Evolutionary conservation across 371 early-diverging fungal genomes (phyloP).

Genomic region (Mortierella sp.): DNA sequence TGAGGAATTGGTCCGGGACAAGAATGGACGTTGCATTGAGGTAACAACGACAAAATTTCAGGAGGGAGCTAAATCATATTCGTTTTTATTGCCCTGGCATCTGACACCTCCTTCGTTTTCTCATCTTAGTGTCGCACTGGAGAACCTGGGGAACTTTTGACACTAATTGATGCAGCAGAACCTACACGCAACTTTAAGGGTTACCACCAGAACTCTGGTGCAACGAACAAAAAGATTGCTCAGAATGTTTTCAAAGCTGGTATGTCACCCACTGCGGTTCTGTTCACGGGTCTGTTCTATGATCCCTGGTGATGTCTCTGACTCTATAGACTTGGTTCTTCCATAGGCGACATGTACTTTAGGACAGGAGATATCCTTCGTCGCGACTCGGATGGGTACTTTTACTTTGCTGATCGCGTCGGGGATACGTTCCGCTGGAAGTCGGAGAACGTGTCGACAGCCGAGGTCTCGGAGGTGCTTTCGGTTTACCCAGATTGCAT

Average conservation of each 20-base stretch:
- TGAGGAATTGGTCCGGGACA: constrained; percentile 55
- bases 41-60: constrained; percentile 29
- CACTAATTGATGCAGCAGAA: constrained; percentile 16
- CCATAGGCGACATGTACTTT: constrained; percentile 65
- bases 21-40: constrained; percentile 61
- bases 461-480: constrained; percentile 71
- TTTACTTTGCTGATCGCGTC: constrained; percentile 77
- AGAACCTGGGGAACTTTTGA: constrained; percentile 41
- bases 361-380: constrained; percentile 76
- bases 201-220: constrained; percentile 27
- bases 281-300: no score
- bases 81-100: neutral
- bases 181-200: constrained; percentile 32
- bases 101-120: neutral
- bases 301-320: no score
- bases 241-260: constrained; percentile 39
- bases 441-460: constrained; percentile 74
- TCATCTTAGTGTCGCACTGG: constrained; percentile 25
- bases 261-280: constrained; percentile 3
- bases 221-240: constrained; percentile 39
- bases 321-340: constrained; percentile 24
- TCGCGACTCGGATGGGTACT: constrained; percentile 64
- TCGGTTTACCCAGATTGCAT: constrained; percentile 64
- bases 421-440: constrained; percentile 85
- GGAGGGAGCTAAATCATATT: no score